Base-by-base conservation (phyloP, 2,329 filamentous ascomycete genomes). In the Trichoderma arundinaceum region DNA sequence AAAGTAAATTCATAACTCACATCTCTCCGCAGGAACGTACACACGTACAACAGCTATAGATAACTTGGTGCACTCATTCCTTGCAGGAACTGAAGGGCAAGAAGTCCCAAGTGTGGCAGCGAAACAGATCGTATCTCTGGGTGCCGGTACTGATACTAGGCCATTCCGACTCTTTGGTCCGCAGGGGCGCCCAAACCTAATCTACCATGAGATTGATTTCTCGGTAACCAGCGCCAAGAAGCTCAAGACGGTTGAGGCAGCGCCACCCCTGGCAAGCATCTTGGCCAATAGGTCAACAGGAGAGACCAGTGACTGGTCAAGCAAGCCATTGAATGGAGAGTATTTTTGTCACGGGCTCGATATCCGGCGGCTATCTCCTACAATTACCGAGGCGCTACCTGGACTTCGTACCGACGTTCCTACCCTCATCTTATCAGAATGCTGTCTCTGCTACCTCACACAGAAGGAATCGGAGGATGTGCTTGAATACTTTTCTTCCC, bases 141-240 rank as follows among this genome's bases (percentile, higher is more conserved):
- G 95, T 35, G 94, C 95, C 15, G 95, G 95, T 28, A 97, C 94
- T 10, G 95, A 99, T 75, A 98, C 95, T 7, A 87, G 95, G 15
- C 90, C 89, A 67, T 93, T 97, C 73, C 88, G 92, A 19, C 80
- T 97, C 1, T 84, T 91, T 66, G 78, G 85, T 8, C 75, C 79
- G 15, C 75, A 80, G 0, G 61, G 67, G 7, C 68, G 72, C 5
- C 65, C 72, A 13, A 73, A 77, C 12, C 77, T 97, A 17, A 76
- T 90, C 66, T 99, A 98, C 76, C 94, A 98, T 76, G 95, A 99
- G 77, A 82, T 99, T 65, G 95, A 99, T 77, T 98, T 98, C 72
- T 84, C 90, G 0, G 78, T 84, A 22, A 93, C 94, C 63, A 89
- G 88, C n/a, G 74, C 80, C 2, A 83, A 84, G 48, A 97, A 94